Evolutionary conservation across 1,284 basidiomycete species (phyloP).

Genomic region (Rhodotorula mucilaginosa): DNA sequence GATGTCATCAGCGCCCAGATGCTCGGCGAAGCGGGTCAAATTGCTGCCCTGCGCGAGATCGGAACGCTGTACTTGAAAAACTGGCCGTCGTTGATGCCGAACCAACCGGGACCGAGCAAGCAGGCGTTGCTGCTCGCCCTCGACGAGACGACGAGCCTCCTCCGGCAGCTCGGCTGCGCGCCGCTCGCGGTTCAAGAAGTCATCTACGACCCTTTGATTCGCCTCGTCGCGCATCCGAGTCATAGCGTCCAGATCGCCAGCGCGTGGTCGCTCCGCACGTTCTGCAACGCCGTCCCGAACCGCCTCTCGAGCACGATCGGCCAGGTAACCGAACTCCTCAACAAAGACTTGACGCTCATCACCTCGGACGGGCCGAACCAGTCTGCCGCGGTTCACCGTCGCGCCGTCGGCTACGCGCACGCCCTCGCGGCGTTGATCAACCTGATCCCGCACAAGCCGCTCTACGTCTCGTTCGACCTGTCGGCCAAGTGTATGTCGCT

Average conservation of each 20-base stretch:
- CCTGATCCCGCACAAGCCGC: constrained; percentile 77
- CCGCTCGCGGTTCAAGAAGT: constrained; percentile 86
- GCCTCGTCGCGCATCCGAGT: constrained; percentile 80
- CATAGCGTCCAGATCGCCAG: constrained; percentile 81
- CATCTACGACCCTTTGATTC: constrained; percentile 77
- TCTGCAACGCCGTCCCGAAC: constrained; percentile 83
- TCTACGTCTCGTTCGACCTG: constrained; percentile 93
- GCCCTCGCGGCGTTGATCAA: constrained; percentile 84
- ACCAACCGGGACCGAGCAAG: constrained; percentile 68
- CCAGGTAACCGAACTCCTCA: constrained; percentile 69
- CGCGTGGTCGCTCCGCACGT: constrained; percentile 81
- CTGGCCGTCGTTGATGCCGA: constrained; percentile 90
- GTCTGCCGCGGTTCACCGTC: constrained; percentile 64
- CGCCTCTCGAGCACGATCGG: constrained; percentile 76
- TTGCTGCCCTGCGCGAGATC: constrained; percentile 82
- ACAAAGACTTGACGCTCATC: constrained; percentile 67
- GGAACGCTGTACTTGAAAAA: constrained; percentile 76
- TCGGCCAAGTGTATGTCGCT: constrained; percentile 86
- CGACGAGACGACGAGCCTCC: constrained; percentile 76
- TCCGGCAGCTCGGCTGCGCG: constrained; percentile 87
- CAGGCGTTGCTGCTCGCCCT: constrained; percentile 72
- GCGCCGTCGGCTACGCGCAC: constrained; percentile 81
- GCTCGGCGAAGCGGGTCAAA: constrained; percentile 89
- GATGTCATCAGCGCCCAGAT: constrained; percentile 84
- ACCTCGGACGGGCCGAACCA: constrained; percentile 56